Evolutionary conservation across 495 filamentous ascomycete genomes (phyloP), one percentile per base, ranked within the genome.

Genomic region (Penicillium bialowiezense): DNA sequence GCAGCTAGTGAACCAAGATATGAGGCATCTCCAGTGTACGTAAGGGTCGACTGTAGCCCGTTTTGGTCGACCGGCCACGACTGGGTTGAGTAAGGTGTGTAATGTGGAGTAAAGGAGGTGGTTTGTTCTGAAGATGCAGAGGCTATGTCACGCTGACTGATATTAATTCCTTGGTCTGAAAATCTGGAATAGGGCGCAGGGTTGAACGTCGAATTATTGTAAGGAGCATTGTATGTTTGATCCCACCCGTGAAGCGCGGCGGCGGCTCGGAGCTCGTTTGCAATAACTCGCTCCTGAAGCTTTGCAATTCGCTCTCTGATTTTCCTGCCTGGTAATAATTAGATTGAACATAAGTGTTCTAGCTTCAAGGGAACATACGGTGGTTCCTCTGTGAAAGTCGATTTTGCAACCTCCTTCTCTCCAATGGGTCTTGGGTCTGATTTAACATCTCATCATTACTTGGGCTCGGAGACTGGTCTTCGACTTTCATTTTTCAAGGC

Each of bases 281-380:
- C 70, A 15, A 73, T 66, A 7, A 73, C 70, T 3, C 68, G 70
- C 35, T 73, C 70, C 51, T 73, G 70, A 2, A 73, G 66, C 36
- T 71, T 73, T 20, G 70, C 68, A 41, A 73, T 71, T 7, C 70
- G 66, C 23, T 73, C 70, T 26, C 70, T 59, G 36, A 70, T 70
- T 31, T 73, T 73, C 18, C 68, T 60, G 9, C 69, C 69, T 73
- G n/a, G 8, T 13, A 7, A 4, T 2, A 21, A 18, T 37, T 5
- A 49, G 44, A 9, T 20, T 33, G 2, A 3, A 7, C 19, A 3
- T 4, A 4, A 9, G 18, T 36, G 1, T 14, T 2, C 3, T 1
- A 23, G 1, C 9, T 32, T 14, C 2, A 10, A 7, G 18, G 34
- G 10, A 5, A 19, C 58, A 44, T 41, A 71, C 68, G 66, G 32